Evolutionary conservation across 1,284 basidiomycete genomes (phyloP).

Genomic region (Leccinum pseudoinsigne): DNA sequence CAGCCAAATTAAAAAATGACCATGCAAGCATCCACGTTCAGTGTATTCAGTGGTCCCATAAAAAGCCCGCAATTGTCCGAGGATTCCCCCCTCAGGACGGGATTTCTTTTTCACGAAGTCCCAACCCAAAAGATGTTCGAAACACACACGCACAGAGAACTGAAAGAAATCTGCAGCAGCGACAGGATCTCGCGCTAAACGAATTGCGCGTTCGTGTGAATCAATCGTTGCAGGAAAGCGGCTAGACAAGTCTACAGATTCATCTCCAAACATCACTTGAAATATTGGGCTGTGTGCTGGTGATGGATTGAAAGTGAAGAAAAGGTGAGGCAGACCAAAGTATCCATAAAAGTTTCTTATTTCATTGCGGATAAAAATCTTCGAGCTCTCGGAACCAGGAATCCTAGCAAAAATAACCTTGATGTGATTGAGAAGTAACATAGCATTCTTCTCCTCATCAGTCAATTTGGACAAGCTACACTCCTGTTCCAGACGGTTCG

Average conservation of each 20-base stretch:
- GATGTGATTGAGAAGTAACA: slow-evolving; percentile 4
- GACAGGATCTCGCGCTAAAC: slow-evolving; percentile 11
- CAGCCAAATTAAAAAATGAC: slow-evolving; percentile 18
- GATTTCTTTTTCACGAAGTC: background rate
- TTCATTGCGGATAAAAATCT: slow-evolving; percentile 11
- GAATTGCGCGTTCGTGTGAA: slow-evolving; percentile 1
- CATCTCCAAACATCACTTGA: slow-evolving; percentile 16
- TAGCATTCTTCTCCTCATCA: background rate
- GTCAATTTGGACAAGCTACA: background rate
- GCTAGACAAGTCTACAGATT: slow-evolving; percentile 1
- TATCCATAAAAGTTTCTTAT: slow-evolving; percentile 13
- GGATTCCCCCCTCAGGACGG: background rate
- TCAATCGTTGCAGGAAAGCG: slow-evolving; percentile 5
- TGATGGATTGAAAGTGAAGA: slow-evolving; percentile 15
- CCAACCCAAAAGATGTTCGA: slow-evolving; percentile 14
- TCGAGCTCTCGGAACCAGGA: slow-evolving; percentile 13
- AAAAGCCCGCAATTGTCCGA: slow-evolving; percentile 12
- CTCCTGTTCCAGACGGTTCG: slow-evolving; percentile 1
- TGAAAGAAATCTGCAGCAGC: slow-evolving; percentile 10
- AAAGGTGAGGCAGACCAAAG: slow-evolving; percentile 14
- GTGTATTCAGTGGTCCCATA: slow-evolving; percentile 17
- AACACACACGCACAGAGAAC: slow-evolving; percentile 9
- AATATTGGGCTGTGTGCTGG: slow-evolving; percentile 15
- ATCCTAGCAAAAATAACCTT: slow-evolving; percentile 11
- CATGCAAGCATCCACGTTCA: slow-evolving; percentile 13